A percentile compares a stretch with the other conserved stretches of the same genome.
Conservation (phyloP, 768 basidiomycete genomes). For the Xerocomus spinulosus region DNA sequence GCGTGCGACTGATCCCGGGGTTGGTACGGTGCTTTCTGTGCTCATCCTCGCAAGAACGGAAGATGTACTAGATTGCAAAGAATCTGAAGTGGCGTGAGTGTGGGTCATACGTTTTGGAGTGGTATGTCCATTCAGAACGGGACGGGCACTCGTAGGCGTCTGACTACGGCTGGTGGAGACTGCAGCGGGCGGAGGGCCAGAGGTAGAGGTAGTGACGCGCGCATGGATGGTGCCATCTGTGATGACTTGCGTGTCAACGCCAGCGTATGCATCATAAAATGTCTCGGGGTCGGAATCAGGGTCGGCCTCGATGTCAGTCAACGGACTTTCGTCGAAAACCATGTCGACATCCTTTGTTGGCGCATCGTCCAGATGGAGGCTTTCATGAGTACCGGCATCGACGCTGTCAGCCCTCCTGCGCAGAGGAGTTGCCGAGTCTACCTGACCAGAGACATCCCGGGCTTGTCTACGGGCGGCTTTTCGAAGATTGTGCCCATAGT, state of each 20-base stretch:
- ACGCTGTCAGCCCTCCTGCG: constrained; percentile 67
- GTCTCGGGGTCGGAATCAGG: constrained; percentile 36
- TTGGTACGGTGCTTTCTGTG: constrained; percentile 39
- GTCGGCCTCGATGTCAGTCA: constrained; percentile 68
- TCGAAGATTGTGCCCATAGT: constrained; percentile 65
- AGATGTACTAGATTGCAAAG: constrained; percentile 41
- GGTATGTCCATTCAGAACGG: constrained; percentile 33
- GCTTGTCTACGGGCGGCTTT: constrained; percentile 23
- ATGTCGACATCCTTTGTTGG: constrained; percentile 40
- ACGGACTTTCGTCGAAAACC: constrained; percentile 72
- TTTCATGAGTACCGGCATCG: constrained; percentile 52
- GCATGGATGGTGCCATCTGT: constrained; percentile 17
- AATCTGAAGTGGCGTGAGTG: constrained; percentile 43
- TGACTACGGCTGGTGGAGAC: constrained; percentile 35
- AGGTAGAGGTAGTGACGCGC: constrained; percentile 16
- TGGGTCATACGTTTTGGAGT: constrained; percentile 40
- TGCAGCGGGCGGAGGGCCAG: constrained; percentile 15
- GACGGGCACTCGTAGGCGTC: constrained; percentile 39
- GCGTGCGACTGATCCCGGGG: constrained; percentile 26
- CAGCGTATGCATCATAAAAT: constrained; percentile 37
- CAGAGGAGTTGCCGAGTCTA: constrained; percentile 28
- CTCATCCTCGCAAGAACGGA: constrained; percentile 34
- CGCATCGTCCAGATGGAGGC: constrained; percentile 66
- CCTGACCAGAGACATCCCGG: constrained; percentile 21
- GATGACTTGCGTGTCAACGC: not conserved